Evolutionary conservation across 345 rosid species (phyloP), one percentile per base, ranked within the genome.

Genomic region (Passiflora organensis): DNA sequence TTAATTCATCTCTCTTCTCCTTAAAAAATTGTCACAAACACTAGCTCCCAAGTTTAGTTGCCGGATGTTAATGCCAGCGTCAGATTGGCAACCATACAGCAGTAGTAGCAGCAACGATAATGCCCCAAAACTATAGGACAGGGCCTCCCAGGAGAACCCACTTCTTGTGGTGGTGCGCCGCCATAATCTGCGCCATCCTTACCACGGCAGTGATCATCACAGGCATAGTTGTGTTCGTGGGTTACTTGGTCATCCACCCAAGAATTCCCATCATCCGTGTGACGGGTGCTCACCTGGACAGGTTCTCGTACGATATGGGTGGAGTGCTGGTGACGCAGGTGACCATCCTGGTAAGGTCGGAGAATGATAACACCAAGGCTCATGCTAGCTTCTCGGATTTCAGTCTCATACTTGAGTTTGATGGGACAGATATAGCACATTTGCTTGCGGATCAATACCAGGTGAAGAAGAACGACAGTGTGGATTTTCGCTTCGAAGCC

Each of bases 231-330:
- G 59, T 84, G 42, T 80, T 87, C 68, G 72, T 76, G 18, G 93
- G 87, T 8, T 94, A 94, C 76, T 1, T 80, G 18, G 64, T 89
- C 4, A 73, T 89, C 48, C 97, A 85, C 52, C 99, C 99, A 0
- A 65, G 96, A 24, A 67, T 87, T 19, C 99, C 97, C 0, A 63
- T 78, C 62, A 66, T 94, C 34, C 76, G 80, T 18, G 89, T 89
- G 17, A n/a, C 55, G 1, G 43, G 49, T 2, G 99, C 95, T 20
- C 76, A 63, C 46, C 84, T 94, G 20, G 73, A 83, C 65, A 18
- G 24, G 15, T 66, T 89, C 14, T 75, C 62, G 58, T 74, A 80
- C 32, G 69, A 70, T 46, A 48, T 16, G 21, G 38, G 72, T 0
- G 95, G 87, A 4, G 22, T 72, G 0, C 76, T 94, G 5, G 78